phyloP scores from a whole-genome alignment of 805 yeast genomes.

The Spathaspora passalidarum region DNA sequence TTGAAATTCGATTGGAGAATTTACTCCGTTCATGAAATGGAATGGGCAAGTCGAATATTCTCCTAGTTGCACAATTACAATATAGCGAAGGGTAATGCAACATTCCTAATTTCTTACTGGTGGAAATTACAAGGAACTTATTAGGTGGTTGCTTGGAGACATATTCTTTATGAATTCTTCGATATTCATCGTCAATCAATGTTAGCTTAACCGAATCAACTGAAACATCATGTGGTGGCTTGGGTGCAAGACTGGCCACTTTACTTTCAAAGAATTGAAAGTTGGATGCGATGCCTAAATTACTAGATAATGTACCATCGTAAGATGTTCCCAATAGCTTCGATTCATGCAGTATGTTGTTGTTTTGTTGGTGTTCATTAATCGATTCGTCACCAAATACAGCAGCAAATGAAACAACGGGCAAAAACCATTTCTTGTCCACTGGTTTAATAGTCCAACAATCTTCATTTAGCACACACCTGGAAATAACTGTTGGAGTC shows the following conservation, averaged over 20 bases:
- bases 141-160: not conserved
- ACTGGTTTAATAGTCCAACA: constrained; percentile 54
- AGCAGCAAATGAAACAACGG: constrained; percentile 46
- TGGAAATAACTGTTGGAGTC: constrained; percentile 23
- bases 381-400: constrained; percentile 45
- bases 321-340: constrained; percentile 32
- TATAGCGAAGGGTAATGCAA: constrained; percentile 44
- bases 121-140: constrained; percentile 33
- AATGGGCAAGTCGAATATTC: constrained; percentile 34
- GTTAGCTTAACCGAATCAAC: constrained; percentile 18
- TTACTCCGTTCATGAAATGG: constrained; percentile 35
- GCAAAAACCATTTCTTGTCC: constrained; percentile 38
- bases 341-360: constrained; percentile 40
- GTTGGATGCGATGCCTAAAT: constrained; percentile 29
- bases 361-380: constrained; percentile 25
- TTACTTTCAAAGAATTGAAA: constrained; percentile 35
- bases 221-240: not conserved
- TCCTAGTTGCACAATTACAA: constrained; percentile 46
- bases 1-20: constrained; percentile 34
- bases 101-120: constrained; percentile 43
- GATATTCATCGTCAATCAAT: constrained; percentile 31
- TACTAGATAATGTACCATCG: constrained; percentile 40
- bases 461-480: constrained; percentile 42
- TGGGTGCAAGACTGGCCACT: constrained; percentile 11
- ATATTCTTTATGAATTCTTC: constrained; percentile 27